Conservation (phyloP, 768 basidiomycete species). For the Melanogaster broomeanus region DNA sequence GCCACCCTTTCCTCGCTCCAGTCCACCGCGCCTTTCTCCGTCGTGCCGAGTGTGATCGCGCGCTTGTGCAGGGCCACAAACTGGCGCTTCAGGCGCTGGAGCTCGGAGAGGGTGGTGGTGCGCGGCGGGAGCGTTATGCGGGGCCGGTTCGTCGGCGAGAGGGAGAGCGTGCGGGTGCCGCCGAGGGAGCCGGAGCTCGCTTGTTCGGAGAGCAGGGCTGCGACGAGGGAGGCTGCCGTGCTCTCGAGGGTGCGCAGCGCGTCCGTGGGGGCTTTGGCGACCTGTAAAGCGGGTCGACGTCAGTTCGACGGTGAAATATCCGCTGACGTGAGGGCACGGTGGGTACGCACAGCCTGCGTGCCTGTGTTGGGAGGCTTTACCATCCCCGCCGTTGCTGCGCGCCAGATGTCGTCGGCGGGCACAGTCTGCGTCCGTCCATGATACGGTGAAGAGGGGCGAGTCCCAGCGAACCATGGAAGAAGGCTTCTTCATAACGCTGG, state of each 20-base stretch:
- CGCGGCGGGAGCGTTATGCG: conserved; percentile 66
- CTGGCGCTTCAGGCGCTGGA: conserved; percentile 89
- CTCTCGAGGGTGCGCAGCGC: conserved; percentile 86
- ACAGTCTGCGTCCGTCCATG: conserved; percentile 71
- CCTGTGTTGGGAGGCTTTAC: conserved; percentile 90
- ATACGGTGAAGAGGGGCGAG: conserved; percentile 86
- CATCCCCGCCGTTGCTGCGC: conserved; percentile 72
- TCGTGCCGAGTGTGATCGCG: conserved; percentile 80
- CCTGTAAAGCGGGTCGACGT: conserved; percentile 41
- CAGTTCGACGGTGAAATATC: not conserved
- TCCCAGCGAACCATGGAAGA: conserved; percentile 99
- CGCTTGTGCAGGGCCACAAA: conserved; percentile 90
- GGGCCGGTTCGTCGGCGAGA: conserved; percentile 37
- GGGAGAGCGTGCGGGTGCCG: conserved; percentile 49
- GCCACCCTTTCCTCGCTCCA: conserved; percentile 75
- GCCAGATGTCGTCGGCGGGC: conserved; percentile 75
- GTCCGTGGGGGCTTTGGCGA: conserved; percentile 81
- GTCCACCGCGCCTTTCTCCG: conserved; percentile 73
- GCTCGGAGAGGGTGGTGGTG: conserved; percentile 77
- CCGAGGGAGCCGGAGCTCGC: conserved; percentile 48
- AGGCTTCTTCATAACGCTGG: conserved; percentile 90
- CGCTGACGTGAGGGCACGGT: not conserved
- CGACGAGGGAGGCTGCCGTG: conserved; percentile 68
- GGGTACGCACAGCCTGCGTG: conserved; percentile 61
- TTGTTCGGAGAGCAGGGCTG: conserved; percentile 69